Conservation (phyloP, 805 yeast species). For the Saccharomyces jurei region DNA sequence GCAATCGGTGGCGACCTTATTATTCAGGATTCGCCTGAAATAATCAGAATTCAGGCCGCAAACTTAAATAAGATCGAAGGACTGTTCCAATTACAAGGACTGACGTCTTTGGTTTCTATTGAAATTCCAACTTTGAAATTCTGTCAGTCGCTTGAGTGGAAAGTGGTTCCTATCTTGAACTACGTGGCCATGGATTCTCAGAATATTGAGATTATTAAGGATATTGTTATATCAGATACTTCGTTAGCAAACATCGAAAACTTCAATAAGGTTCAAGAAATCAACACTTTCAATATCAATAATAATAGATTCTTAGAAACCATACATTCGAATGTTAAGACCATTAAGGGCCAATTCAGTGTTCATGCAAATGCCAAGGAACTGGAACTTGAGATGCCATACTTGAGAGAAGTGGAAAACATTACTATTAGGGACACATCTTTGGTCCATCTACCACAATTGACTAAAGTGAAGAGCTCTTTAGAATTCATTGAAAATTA, state of each 20-base stretch:
- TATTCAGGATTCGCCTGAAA: slow-evolving; percentile 43
- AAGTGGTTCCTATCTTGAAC: slow-evolving; percentile 63
- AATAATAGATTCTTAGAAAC: slow-evolving; percentile 65
- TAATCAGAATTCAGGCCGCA: slow-evolving; percentile 52
- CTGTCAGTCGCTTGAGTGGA: slow-evolving; percentile 54
- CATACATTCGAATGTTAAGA: slow-evolving; percentile 44
- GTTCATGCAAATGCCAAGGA: slow-evolving; percentile 62
- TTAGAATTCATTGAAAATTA: slow-evolving; percentile 58
- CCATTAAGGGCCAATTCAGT: slow-evolving; percentile 48
- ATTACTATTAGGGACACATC: slow-evolving; percentile 59
- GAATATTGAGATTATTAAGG: slow-evolving; percentile 43
- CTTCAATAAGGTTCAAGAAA: slow-evolving; percentile 42
- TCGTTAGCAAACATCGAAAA: slow-evolving; percentile 62
- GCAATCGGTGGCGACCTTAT: slow-evolving; percentile 50
- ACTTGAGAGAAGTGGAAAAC: slow-evolving; percentile 47
- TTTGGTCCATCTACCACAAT: slow-evolving; percentile 38
- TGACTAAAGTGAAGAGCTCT: slow-evolving; percentile 48
- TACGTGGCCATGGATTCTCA: slow-evolving; percentile 41
- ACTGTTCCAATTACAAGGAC: slow-evolving; percentile 42
- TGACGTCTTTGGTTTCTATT: slow-evolving; percentile 57
- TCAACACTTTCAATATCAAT: slow-evolving; percentile 55
- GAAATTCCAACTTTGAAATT: slow-evolving; percentile 46
- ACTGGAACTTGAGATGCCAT: slow-evolving; percentile 45
- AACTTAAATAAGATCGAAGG: slow-evolving; percentile 42
- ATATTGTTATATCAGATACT: slow-evolving; percentile 61